A percentile compares a stretch with the other conserved stretches of the same genome.
These are phyloP conservation scores for Populus tomentosa DNA, from an alignment of 441 rosid genomes.

Conservation along the genomic window DNA sequence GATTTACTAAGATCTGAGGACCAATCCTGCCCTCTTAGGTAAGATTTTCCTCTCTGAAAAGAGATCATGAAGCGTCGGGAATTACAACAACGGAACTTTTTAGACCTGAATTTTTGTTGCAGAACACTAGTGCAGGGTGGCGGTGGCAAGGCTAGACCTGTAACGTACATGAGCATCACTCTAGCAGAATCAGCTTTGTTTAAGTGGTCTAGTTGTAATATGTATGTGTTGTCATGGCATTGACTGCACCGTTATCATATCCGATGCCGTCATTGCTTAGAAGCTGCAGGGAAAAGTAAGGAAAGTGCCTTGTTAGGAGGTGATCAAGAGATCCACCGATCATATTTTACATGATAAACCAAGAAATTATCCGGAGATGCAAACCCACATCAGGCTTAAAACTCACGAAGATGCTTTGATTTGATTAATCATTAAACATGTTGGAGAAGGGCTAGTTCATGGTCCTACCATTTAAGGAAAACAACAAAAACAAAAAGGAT, in stretches of 20 bases:
- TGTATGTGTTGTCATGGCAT: too few relatives aligned
- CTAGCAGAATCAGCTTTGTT: too few relatives aligned
- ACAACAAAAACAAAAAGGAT: conserved; percentile 11
- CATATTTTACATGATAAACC: background rate
- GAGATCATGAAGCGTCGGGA: background rate
- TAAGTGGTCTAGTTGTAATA: too few relatives aligned
- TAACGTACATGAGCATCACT: too few relatives aligned
- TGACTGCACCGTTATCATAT: too few relatives aligned
- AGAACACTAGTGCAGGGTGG: too few relatives aligned
- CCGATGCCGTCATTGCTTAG: too few relatives aligned
- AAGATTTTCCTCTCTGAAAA: too few relatives aligned
- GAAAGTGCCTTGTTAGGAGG: background rate
- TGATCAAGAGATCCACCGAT: background rate
- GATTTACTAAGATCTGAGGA: background rate
- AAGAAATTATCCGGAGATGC: background rate
- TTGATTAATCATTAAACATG: conserved; percentile 23
- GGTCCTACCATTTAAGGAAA: conserved; percentile 33
- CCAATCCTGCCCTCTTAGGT: background rate
- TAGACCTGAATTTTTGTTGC: too few relatives aligned
- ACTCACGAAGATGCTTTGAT: conserved; percentile 14
- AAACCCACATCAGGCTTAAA: background rate
- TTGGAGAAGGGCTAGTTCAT: conserved; percentile 6
- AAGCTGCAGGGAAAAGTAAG: too few relatives aligned
- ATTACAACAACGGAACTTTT: too few relatives aligned
- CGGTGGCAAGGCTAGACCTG: too few relatives aligned